Conservation (phyloP, 2,329 filamentous ascomycete species). For the Phaeoacremonium minimum region DNA sequence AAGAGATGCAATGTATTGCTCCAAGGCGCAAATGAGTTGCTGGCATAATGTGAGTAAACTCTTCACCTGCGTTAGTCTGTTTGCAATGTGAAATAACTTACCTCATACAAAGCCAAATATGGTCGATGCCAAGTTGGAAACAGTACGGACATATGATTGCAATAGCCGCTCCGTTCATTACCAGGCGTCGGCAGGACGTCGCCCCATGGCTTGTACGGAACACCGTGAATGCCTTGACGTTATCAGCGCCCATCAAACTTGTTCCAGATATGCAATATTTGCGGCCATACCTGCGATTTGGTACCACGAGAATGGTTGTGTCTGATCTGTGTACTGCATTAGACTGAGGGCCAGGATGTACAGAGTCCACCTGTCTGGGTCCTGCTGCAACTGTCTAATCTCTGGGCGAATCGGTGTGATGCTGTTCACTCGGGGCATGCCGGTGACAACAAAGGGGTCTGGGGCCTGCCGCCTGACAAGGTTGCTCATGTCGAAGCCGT, state of each 20-base stretch:
- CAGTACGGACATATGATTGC: constrained; percentile 68
- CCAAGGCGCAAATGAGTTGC: neutral
- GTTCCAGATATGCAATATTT: too few relatives aligned
- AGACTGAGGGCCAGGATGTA: constrained; percentile 71
- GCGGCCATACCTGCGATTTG: constrained; percentile 65
- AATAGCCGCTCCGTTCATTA: constrained; percentile 63
- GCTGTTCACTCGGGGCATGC: constrained; percentile 34
- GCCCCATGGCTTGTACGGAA: constrained; percentile 57
- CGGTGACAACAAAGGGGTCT: constrained; percentile 35
- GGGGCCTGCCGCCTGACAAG: constrained; percentile 33
- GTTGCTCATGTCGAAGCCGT: constrained; percentile 38
- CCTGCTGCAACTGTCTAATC: constrained; percentile 60
- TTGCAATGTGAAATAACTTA: too few relatives aligned
- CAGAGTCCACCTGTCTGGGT: constrained; percentile 68
- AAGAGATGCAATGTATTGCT: constrained; percentile 37
- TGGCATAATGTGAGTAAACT: neutral
- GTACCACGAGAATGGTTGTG: constrained; percentile 67
- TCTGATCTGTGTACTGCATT: constrained; percentile 65
- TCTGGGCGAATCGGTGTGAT: constrained; percentile 50
- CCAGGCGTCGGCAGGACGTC: constrained; percentile 44
- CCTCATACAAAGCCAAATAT: constrained; percentile 63
- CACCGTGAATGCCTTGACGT: constrained; percentile 81
- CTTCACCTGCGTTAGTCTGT: too few relatives aligned
- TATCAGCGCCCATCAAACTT: too few relatives aligned
- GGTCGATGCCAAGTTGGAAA: constrained; percentile 84